phyloP scores from a whole-genome alignment of 2,329 filamentous ascomycete species.

The Aschersonia sp. region DNA sequence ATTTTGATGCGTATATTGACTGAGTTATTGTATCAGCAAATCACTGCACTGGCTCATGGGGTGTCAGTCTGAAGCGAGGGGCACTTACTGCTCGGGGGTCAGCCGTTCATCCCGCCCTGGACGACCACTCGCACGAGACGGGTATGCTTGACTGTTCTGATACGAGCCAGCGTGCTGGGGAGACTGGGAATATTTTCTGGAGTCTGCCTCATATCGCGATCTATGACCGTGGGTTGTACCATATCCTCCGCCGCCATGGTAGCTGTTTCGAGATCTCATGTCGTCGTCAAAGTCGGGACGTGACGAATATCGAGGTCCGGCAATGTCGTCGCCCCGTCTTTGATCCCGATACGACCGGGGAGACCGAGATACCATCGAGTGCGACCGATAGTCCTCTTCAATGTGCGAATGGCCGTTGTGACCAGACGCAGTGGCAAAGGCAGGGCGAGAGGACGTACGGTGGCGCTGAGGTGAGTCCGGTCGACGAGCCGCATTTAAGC shows the following conservation, averaged over 20 bases:
- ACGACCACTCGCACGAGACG: slow-evolving; percentile 24
- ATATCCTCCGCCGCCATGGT: slow-evolving; percentile 22
- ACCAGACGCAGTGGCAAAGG: slow-evolving; percentile 6
- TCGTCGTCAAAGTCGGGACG: slow-evolving; percentile 36
- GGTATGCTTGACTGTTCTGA: slow-evolving; percentile 29
- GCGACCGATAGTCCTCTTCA: not conserved
- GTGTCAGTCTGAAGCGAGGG: not conserved
- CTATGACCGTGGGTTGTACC: slow-evolving; percentile 22
- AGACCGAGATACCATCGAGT: slow-evolving; percentile 11
- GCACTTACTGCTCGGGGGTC: slow-evolving; percentile 26
- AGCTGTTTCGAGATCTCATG: slow-evolving; percentile 28
- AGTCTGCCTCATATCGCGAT: slow-evolving; percentile 21
- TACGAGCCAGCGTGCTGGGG: slow-evolving; percentile 28
- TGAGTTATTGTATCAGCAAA: too few relatives aligned
- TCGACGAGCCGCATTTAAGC: slow-evolving; percentile 3
- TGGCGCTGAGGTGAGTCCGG: slow-evolving; percentile 3
- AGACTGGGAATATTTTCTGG: slow-evolving; percentile 23
- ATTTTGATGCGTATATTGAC: slow-evolving; percentile 41
- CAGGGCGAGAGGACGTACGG: slow-evolving; percentile 10
- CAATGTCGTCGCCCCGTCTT: slow-evolving; percentile 13
- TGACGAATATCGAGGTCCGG: slow-evolving; percentile 23
- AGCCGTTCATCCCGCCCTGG: slow-evolving; percentile 23
- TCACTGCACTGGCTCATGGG: too few relatives aligned
- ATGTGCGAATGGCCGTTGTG: slow-evolving; percentile 2
- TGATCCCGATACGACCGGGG: slow-evolving; percentile 13